These are phyloP conservation scores for Coniochaeta hoffmannii DNA, from an alignment of 2,329 filamentous ascomycete genomes.

Conservation along the genomic window DNA sequence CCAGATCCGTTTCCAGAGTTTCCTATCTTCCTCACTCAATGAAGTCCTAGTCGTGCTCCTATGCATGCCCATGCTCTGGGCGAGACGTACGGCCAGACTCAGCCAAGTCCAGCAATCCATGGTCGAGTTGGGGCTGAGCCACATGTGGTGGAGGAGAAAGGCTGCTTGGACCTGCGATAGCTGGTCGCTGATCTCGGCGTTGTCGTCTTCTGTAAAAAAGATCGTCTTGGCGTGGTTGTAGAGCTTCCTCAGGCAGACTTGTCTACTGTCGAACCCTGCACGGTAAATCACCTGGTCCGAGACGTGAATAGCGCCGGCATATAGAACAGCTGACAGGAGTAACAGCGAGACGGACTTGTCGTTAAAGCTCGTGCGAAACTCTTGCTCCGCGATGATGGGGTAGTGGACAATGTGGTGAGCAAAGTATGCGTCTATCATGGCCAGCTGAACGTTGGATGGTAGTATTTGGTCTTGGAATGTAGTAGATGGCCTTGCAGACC, in stretches of 20 bases:
- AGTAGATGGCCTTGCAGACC: not conserved
- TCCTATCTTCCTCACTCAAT: not conserved
- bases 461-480: not conserved
- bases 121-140: constrained; percentile 2
- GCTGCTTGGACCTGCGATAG: constrained; percentile 1
- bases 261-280: constrained; percentile 2
- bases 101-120: constrained; percentile 5
- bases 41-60: constrained; percentile 1
- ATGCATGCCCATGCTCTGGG: constrained; percentile 6
- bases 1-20: constrained; percentile 4
- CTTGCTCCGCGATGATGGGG: constrained; percentile 3
- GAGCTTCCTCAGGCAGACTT: constrained; percentile 2
- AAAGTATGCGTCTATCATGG: constrained; percentile 3
- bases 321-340: constrained; percentile 1
- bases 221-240: constrained; percentile 1
- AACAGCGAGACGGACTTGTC: not conserved
- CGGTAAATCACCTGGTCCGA: constrained; percentile 3
- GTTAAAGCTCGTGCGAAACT: not conserved
- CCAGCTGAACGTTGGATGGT: not conserved
- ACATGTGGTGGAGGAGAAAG: constrained; percentile 4
- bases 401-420: constrained; percentile 1
- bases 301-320: constrained; percentile 3
- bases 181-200: constrained; percentile 1
- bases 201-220: constrained; percentile 3
- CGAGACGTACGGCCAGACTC: not conserved